Conservation (phyloP, 179 eudicot species). For the Patellifolia procumbens region DNA sequence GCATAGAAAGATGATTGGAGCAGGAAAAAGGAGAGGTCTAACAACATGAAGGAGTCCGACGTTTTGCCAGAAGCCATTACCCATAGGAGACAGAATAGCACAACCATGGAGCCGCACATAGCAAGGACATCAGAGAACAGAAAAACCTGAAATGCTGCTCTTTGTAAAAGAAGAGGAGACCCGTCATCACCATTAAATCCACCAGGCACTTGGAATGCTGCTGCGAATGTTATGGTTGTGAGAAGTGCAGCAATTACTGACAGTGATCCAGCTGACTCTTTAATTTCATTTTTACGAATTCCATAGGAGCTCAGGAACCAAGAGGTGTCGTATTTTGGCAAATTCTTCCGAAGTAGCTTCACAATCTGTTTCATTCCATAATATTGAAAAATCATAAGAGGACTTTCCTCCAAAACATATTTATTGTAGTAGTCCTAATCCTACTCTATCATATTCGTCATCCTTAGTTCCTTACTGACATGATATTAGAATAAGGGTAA, state of each 20-base stretch:
- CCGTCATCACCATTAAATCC: conserved; percentile 7
- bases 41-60: neutral
- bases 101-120: conserved; percentile 9
- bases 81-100: conserved; percentile 18
- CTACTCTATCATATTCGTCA: no score
- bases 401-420: neutral
- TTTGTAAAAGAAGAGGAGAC: neutral
- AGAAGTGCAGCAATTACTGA: conserved; percentile 23
- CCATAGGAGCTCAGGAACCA: conserved; percentile 14
- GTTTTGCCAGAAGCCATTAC: conserved; percentile 1
- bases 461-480: no score
- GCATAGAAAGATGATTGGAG: conserved; percentile 9
- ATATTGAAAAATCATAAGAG: no score
- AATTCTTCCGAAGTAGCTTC: neutral
- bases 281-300: neutral
- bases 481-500: no score
- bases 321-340: no score
- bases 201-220: conserved; percentile 21
- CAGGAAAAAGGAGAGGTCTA: neutral
- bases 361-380: neutral
- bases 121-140: conserved; percentile 12
- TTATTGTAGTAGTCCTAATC: no score
- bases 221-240: conserved; percentile 16
- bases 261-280: conserved; percentile 3
- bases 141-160: conserved; percentile 9